phyloP scores from a whole-genome alignment of 169 alveolate genomes.

The Plasmodium vivax region DNA sequence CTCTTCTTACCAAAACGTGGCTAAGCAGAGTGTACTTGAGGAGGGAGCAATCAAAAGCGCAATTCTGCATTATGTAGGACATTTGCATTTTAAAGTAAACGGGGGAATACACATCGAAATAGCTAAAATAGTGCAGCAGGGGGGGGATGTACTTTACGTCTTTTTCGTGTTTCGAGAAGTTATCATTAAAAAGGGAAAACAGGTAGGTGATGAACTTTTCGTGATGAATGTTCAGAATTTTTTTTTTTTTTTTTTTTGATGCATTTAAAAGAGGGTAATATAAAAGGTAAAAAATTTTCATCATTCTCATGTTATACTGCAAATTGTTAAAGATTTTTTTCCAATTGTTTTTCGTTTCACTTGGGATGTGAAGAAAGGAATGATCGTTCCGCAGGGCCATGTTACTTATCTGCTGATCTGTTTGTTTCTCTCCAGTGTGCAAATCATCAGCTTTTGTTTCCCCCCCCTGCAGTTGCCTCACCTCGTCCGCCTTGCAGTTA shows the following conservation, averaged over 20 bases:
- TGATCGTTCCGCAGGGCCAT: not conserved
- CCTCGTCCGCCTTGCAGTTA: slow-evolving; percentile 30
- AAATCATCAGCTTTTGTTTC: not conserved
- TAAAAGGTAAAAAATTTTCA: slow-evolving; percentile 56
- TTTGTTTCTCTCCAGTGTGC: not conserved
- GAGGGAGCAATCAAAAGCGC: slow-evolving; percentile 4
- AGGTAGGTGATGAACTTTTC: slow-evolving; percentile 34
- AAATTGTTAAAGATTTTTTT: slow-evolving; percentile 12
- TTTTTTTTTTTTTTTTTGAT: slow-evolving; percentile 36
- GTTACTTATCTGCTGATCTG: not conserved
- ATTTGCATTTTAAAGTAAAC: slow-evolving; percentile 56
- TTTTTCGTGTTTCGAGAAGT: slow-evolving; percentile 31
- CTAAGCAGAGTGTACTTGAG: slow-evolving; percentile 36
- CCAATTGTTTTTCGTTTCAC: not conserved
- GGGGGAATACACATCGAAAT: slow-evolving; percentile 35
- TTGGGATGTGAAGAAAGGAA: not conserved
- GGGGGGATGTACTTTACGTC: slow-evolving; percentile 50
- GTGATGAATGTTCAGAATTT: slow-evolving; percentile 68
- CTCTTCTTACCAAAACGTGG: slow-evolving; percentile 18
- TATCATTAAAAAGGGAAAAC: slow-evolving; percentile 57
- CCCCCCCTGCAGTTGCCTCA: not conserved
- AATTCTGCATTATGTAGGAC: slow-evolving; percentile 23
- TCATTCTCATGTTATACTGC: slow-evolving; percentile 52
- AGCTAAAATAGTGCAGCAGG: slow-evolving; percentile 51
- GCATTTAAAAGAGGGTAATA: slow-evolving; percentile 22